These are phyloP conservation scores for Leccinellum albellum DNA, from an alignment of 768 basidiomycete species.

Conservation along the genomic window DNA sequence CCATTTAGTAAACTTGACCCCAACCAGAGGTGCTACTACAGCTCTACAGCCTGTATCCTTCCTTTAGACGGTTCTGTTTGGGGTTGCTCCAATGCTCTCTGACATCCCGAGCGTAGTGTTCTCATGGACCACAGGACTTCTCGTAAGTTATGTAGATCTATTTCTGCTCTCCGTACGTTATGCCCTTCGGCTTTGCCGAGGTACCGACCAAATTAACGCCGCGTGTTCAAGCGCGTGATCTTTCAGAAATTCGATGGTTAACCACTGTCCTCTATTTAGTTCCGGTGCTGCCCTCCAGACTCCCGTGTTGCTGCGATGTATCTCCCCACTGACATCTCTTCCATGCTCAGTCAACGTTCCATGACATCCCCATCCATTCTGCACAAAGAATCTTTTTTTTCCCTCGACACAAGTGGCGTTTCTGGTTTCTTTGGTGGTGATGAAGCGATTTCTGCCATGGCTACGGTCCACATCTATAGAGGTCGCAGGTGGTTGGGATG, in stretches of 20 bases:
- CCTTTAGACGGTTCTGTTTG: not conserved
- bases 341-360: not conserved
- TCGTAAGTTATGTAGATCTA: too few species aligned
- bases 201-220: not conserved
- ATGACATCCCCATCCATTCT: not conserved
- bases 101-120: not conserved
- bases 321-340: not conserved
- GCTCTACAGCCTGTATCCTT: not conserved
- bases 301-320: not conserved
- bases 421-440: slow-evolving; percentile 32
- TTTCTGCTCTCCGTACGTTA: too few species aligned
- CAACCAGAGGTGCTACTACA: not conserved
- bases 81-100: too few species aligned
- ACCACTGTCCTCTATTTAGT: not conserved
- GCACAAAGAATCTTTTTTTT: slow-evolving; percentile 1
- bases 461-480: slow-evolving; percentile 25
- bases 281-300: not conserved
- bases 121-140: not conserved
- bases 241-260: too few species aligned
- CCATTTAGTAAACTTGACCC: not conserved
- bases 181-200: not conserved
- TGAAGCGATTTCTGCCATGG: slow-evolving; percentile 31
- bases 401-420: slow-evolving; percentile 26
- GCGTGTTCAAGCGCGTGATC: not conserved
- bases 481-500: slow-evolving; percentile 28